Base-by-base conservation (phyloP, 2,329 filamentous ascomycete species). In the Aspergillus uvarum region DNA sequence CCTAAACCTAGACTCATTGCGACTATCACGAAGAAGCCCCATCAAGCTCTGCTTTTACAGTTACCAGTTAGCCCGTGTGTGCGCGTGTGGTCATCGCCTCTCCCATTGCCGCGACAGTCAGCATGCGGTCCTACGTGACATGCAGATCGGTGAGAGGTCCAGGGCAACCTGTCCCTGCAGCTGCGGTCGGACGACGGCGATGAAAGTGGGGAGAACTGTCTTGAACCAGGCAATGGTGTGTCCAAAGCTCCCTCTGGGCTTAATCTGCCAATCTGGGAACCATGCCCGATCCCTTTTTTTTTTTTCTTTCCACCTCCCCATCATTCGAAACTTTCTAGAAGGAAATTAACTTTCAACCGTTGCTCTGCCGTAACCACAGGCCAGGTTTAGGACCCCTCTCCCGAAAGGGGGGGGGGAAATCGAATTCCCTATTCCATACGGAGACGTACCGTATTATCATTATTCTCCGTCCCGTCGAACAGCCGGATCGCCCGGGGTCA, bases 301-400 rank as follows among this genome's bases (percentile, higher is more conserved):
- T 44, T 16, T 19, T 44, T 44, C 32, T 35, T 16, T 4, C 52
- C 49, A 31, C 22, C 54, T 53, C 58, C 53, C 61, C 63, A 63
- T 62, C 51, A 56, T 67, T 68, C 62, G 65, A 72, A 72, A 63
- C 66, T 68, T 73, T 73, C 70, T 73, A 74, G 71, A 74, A 74
- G 69, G 65, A 69, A 65, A 65, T 65, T 72, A 70, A 63, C 65
- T 67, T 72, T 68, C 60, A 31, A 57, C 68, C 65, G 66, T 70
- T 65, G 61, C 44, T 59, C 54, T 63, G 59, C 65, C 63, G 59
- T 67, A 65, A 63, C 64, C 64, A 67, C 64, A 67, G 52, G 52
- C 48, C 58, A 59, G 55, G 35, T 50, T 44, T 59, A 50, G 54
- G 38, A 50, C 58, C 58, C 53, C 52, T 56, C 48, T 51, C 42